Base-by-base conservation (phyloP, 371 early-diverging fungal species). In the Syncephalastrum racemosum region DNA sequence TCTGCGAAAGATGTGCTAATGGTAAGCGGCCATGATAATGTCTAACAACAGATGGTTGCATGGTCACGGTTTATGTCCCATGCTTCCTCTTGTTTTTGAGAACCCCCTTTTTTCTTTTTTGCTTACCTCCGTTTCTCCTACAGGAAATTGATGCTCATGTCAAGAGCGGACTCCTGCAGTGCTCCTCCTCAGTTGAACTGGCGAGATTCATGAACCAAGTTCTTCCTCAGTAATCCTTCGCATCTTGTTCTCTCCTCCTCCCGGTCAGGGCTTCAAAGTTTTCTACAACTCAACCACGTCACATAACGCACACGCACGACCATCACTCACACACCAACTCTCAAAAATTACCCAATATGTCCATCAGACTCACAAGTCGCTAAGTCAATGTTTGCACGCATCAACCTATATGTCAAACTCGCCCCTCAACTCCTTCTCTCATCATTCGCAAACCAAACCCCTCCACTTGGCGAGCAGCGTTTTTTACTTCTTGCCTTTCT, bases 1-100 rank as follows among this genome's bases (percentile, higher is more conserved):
- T 54, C 52, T 54, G 76, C 78, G 4, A 58, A 62, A 22, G 78
- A 74, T 56, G 78, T 74, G 12, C 62, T 72, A 23, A 50, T 47
- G 56, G 77, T 73, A 68, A 54, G 53, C 46, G 48, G 43, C 10
- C 10, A 31, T 31, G 36, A 31, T 18, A n/a, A 10, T 50, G 10
- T 23, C 50, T 22, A 12, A 16, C 24, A 41, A 31, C 18, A 27
- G 22, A 14, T 52, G 15, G 6, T n/a, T 51, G 18, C 31, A 15
- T 51, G 20, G 15, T 22, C 14, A 22, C 13, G 23, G 2, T 49
- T 49, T 10, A 13, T 16, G 22, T 13, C 49, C 15, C 12, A 18
- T 27, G 24, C 49, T 20, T 20, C 14, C 46, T 46, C 14, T 16
- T 24, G 22, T 19, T 49, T 24, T 23, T 24, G 4, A 24, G 7